These are phyloP conservation scores for Xylaria sp. DNA, from an alignment of 2,329 filamentous ascomycete genomes.

Conservation along the genomic window DNA sequence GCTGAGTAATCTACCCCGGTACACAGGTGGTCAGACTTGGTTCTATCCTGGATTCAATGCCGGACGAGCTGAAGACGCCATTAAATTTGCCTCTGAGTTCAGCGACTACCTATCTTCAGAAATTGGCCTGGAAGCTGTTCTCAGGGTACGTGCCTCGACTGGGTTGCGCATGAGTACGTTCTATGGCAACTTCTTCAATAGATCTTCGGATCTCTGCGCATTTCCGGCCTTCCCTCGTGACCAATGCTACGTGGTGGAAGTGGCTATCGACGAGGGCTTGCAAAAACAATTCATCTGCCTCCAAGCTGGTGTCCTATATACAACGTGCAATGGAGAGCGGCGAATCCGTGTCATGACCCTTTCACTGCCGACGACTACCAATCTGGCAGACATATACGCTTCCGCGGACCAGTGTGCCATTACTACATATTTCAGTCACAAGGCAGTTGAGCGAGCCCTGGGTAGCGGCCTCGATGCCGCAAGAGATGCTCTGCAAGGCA, in stretches of 20 bases:
- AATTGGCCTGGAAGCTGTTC: conserved; percentile 94
- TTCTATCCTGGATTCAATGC: conserved; percentile 99
- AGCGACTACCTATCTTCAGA: conserved; percentile 97
- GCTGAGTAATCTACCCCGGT: conserved; percentile 91
- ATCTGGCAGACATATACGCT: conserved; percentile 89
- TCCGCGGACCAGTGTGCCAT: conserved; percentile 95
- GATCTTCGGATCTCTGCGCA: conserved; percentile 95
- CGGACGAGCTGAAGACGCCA: conserved; percentile 90
- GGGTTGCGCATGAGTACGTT: conserved; percentile 97
- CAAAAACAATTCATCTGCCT: conserved; percentile 92
- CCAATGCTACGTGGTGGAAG: conserved; percentile 97
- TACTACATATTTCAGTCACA: conserved; percentile 94
- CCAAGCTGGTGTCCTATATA: conserved; percentile 95
- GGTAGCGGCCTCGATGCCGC: conserved; percentile 89
- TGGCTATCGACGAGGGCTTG: conserved; percentile 95
- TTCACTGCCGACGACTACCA: conserved; percentile 90
- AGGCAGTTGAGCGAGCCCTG: conserved; percentile 90
- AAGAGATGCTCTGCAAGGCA: conserved; percentile 88
- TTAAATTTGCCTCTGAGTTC: conserved; percentile 97
- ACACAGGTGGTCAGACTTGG: conserved; percentile 97
- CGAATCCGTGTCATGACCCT: conserved; percentile 95
- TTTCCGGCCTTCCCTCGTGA: conserved; percentile 98
- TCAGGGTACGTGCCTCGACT: conserved; percentile 93
- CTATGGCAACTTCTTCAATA: conserved; percentile 99
- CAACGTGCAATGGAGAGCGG: conserved; percentile 96